Base-by-base conservation (phyloP, 2,329 filamentous ascomycete species). In the Colletotrichum endophyticum region DNA sequence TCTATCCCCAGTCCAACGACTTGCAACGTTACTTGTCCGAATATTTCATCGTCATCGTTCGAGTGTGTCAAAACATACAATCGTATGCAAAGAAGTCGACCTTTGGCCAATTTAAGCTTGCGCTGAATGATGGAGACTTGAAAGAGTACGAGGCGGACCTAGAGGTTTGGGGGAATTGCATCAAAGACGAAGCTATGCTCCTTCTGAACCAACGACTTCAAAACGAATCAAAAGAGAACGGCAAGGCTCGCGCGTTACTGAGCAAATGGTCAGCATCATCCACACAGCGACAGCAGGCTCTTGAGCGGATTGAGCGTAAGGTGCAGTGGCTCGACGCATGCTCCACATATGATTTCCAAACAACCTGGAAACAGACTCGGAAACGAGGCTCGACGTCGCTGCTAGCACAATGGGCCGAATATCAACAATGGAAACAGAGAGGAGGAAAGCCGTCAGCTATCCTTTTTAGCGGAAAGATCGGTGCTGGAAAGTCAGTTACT, bases 341-440 rank as follows among this genome's bases (percentile, higher is more conserved):
- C 2, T 53, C 44, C 4, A 53, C 4, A n/a, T 53, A 53, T 6
- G 44, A 53, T 6, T 22, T 22, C 0, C 6, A 53, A 8, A 53
- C n/a, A n/a, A 13, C 44, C 1, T 53, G 44, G 44, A 53, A 53
- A 8, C 44, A 53, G 8, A 22, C 13, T 13, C 44, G n/a, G 3
- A 53, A 25, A 0, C 3, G 44, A 5, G 44, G 44, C 2, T 53
- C 11, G 0, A 22, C 44, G 0, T 53, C 44, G 2, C 2, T 53
- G 0, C 0, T 49, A 0, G 0, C 11, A 6, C 13, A 11, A 0
- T 53, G 44, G 44, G 0, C 2, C 0, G 44, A 0, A 0, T 25
- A 53, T 22, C n/a, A 22, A 5, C n/a, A 3, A 13, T 53, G 44
- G 44, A 53, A 53, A 13, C n/a, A 53, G 4, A n/a, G 1, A 13